Base-by-base conservation (phyloP, 164 flowering plant genomes). In the Santalum album region DNA sequence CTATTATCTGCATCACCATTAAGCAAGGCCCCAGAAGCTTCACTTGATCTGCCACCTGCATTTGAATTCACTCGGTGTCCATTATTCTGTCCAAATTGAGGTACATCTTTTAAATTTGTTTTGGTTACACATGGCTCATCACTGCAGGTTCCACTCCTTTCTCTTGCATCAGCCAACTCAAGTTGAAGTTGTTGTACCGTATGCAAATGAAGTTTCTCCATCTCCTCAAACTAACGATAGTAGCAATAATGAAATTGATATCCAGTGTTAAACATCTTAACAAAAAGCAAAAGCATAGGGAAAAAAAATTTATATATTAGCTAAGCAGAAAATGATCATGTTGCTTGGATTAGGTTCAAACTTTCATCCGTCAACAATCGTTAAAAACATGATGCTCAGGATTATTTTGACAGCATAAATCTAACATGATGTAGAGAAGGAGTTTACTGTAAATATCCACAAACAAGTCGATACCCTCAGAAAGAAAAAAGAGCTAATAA, bases 171-270 rank as follows among this genome's bases (percentile, higher is more conserved):
- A 42, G 86, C 79, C 72, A 92, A 65, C 73, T 92, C 94, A 59
- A 75, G 70, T 53, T 90, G 96, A 56, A 92, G 95, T 56, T 85
- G 90, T 52, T 90, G 99, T 12, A 89, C 27, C n/a, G 80, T 52
- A 63, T 83, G 86, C 67, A 81, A 26, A 75, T 86, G 96, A 71
- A 80, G 72, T 68, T 91, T 76, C 70, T 92, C 99, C 90, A 92
- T 75, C 65, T 92, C 96, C 24, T 69, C 82, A 75, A 78, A 83
- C 99, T 92, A 69, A 45, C 12, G 66, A 53, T 49, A 62, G 32
- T 26, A 40, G 47, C 17, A 15, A 38, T 1, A n/a, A 12, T 11
- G 4, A 1, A 9, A 14, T 38, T 16, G 14, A 15, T 57, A 54
- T 54, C 22, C 5, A 44, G n/a, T n/a, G 19, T 48, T 29, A 3